Conservation (phyloP, 2,329 filamentous ascomycete species). For the Lomentospora prolificans region DNA sequence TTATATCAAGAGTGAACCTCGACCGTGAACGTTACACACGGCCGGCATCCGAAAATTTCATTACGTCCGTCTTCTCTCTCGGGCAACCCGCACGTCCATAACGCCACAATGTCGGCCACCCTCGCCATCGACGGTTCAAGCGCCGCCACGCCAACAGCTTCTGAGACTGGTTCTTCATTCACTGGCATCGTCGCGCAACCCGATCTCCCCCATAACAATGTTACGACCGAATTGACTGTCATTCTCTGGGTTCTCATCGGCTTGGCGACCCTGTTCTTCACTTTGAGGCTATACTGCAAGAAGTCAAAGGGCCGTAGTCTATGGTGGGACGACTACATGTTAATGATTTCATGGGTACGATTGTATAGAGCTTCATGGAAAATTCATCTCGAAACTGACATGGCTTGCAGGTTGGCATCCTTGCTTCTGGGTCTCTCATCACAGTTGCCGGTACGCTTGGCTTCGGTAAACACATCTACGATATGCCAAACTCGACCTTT, state of each 20-base stretch:
- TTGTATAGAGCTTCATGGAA: not conserved
- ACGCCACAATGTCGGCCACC: not conserved
- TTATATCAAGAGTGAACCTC: not conserved
- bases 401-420: constrained; percentile 6
- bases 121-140: not conserved
- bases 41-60: too few species aligned
- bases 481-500: constrained; percentile 2
- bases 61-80: not conserved
- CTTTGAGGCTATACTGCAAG: constrained; percentile 16
- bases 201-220: constrained; percentile 7
- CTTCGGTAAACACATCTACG: constrained; percentile 13
- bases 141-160: not conserved
- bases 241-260: constrained; percentile 14
- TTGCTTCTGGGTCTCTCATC: constrained; percentile 8
- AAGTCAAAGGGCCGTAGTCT: constrained; percentile 13
- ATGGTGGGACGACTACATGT: constrained; percentile 19
- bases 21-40: not conserved
- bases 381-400: constrained; percentile 6
- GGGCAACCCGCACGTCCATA: not conserved
- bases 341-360: constrained; percentile 18
- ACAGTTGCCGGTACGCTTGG: constrained; percentile 8
- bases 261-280: constrained; percentile 13
- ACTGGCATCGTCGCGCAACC: not conserved
- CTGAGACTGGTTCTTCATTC: not conserved
- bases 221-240: constrained; percentile 3